Conservation (phyloP, 495 filamentous ascomycete species). For the Talaromyces nanjingensis region DNA sequence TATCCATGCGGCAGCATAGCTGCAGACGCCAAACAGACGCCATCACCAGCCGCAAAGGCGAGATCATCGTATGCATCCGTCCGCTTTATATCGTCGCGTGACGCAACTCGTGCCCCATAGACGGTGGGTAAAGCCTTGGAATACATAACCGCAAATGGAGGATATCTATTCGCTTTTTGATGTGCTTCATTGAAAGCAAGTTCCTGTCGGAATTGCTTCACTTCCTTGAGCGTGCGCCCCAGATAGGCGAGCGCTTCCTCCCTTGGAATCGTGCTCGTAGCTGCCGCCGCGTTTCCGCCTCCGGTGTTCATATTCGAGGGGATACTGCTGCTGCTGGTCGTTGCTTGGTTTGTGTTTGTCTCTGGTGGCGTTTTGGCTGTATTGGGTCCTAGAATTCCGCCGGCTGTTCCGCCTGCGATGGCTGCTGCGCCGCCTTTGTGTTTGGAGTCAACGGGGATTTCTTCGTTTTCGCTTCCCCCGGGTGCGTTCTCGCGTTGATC, state of each 20-base stretch:
- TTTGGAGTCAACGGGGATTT: background rate
- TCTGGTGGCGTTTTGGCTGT: background rate
- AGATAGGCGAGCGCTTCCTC: slow-evolving; percentile 64
- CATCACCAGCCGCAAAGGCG: slow-evolving; percentile 81
- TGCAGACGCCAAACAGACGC: slow-evolving; percentile 77
- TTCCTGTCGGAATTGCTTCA: slow-evolving; percentile 65
- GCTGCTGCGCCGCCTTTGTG: background rate
- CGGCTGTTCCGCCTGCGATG: background rate
- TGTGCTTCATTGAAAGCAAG: slow-evolving; percentile 54
- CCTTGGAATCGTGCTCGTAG: slow-evolving; percentile 39
- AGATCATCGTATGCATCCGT: slow-evolving; percentile 82
- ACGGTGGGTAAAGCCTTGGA: slow-evolving; percentile 83
- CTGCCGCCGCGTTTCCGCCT: slow-evolving; percentile 19
- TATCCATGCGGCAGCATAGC: slow-evolving; percentile 86
- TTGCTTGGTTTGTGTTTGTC: slow-evolving; percentile 9
- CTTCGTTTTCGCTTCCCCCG: slow-evolving; percentile 1
- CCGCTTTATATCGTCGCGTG: slow-evolving; percentile 60
- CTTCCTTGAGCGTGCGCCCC: slow-evolving; percentile 62
- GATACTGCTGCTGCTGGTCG: slow-evolving; percentile 16
- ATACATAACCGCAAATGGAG: slow-evolving; percentile 80
- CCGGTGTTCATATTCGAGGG: background rate
- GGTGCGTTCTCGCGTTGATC: background rate
- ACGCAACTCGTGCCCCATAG: slow-evolving; percentile 64
- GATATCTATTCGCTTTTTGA: slow-evolving; percentile 63
- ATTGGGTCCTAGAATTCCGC: slow-evolving; percentile 1